These are phyloP conservation scores for Ophiosphaerella korrae DNA, from an alignment of 2,329 filamentous ascomycete genomes.

Conservation along the genomic window DNA sequence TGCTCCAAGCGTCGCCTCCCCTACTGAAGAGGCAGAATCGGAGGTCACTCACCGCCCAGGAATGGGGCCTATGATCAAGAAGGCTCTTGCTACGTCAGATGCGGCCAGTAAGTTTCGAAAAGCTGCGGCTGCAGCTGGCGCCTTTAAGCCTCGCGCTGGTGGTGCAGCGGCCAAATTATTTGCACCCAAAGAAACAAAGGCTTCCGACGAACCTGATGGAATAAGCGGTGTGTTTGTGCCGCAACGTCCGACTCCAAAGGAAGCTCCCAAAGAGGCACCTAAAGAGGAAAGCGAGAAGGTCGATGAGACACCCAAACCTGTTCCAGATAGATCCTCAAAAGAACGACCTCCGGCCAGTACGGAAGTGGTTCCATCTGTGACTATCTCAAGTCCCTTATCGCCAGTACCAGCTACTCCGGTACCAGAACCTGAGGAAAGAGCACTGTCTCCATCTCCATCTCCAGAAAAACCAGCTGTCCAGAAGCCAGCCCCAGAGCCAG, in stretches of 20 bases:
- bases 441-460: constrained; percentile 48
- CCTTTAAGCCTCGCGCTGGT: constrained; percentile 86
- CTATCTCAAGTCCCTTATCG: constrained; percentile 40
- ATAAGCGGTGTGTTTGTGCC: constrained; percentile 89
- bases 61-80: constrained; percentile 88
- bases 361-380: constrained; percentile 41
- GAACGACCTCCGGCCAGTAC: constrained; percentile 38
- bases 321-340: constrained; percentile 35
- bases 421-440: constrained; percentile 28
- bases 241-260: constrained; percentile 44
- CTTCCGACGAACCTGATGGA: constrained; percentile 77
- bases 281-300: constrained; percentile 33
- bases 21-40: constrained; percentile 56
- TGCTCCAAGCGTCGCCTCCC: constrained; percentile 49
- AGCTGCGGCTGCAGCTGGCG: constrained; percentile 69
- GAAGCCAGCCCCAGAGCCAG: constrained; percentile 39
- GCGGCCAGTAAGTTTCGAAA: constrained; percentile 79
- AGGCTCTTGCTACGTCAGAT: constrained; percentile 73
- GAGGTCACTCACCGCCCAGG: constrained; percentile 70
- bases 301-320: constrained; percentile 26
- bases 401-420: constrained; percentile 20
- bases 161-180: constrained; percentile 82
- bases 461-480: constrained; percentile 30
- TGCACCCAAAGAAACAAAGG: constrained; percentile 58
- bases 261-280: constrained; percentile 24